Percentiles rank a stretch among this genome's conserved stretches.
These are phyloP conservation scores for Aureobasidium sp. DNA, from an alignment of 2,329 filamentous ascomycete species.

Conservation along the genomic window DNA sequence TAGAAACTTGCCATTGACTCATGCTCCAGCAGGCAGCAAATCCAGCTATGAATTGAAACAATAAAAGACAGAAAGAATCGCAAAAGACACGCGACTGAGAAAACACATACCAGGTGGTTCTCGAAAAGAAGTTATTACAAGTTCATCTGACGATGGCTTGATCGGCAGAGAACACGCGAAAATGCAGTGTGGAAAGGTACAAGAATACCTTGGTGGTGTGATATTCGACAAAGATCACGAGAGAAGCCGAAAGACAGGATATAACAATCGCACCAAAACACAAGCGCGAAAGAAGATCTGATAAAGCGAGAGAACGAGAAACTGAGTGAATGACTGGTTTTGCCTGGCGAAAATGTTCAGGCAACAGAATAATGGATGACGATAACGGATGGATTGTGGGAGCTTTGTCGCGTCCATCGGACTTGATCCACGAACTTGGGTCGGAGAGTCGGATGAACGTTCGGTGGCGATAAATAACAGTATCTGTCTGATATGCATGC, in stretches of 20 bases:
- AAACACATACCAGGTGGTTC: neutral
- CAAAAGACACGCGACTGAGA: neutral
- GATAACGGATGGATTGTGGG: slow-evolving; percentile 1
- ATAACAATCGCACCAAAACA: neutral
- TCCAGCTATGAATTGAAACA: neutral
- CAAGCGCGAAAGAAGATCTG: slow-evolving; percentile 9
- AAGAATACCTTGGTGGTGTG: slow-evolving; percentile 9
- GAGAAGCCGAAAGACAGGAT: neutral
- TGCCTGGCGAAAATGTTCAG: slow-evolving; percentile 12
- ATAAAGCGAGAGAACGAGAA: slow-evolving; percentile 11
- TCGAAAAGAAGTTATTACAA: slow-evolving; percentile 46
- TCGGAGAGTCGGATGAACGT: slow-evolving; percentile 8
- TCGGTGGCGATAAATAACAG: neutral
- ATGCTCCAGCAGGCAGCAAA: neutral
- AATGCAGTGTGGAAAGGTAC: slow-evolving; percentile 9
- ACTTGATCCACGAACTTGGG: neutral
- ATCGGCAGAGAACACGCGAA: slow-evolving; percentile 84
- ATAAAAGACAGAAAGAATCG: neutral
- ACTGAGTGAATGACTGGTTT: slow-evolving; percentile 4
- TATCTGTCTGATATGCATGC: rapidly evolving
- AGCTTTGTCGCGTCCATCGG: slow-evolving; percentile 3
- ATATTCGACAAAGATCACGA: neutral
- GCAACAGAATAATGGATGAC: slow-evolving; percentile 11
- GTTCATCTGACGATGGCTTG: slow-evolving; percentile 93
- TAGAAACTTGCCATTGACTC: neutral